These are phyloP conservation scores for Lasiosphaeris hirsuta DNA, from an alignment of 495 filamentous ascomycete species.

Conservation along the genomic window DNA sequence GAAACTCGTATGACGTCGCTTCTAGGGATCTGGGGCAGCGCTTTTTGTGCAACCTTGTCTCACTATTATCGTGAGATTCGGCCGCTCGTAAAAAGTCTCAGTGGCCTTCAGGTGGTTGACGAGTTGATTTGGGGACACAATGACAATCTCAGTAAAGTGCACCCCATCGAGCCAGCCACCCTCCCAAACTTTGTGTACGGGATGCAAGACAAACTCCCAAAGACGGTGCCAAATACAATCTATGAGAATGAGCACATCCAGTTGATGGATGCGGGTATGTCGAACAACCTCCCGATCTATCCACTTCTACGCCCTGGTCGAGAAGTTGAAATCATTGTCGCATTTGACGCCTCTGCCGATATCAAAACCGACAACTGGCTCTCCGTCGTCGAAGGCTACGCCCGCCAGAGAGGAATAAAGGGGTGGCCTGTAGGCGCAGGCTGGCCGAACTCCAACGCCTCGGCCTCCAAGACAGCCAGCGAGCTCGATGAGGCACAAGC, in stretches of 20 bases:
- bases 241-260: constrained; percentile 67
- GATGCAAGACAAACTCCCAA: constrained; percentile 69
- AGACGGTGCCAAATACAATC: constrained; percentile 70
- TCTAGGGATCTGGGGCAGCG: constrained; percentile 90
- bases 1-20: constrained; percentile 77
- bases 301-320: constrained; percentile 84
- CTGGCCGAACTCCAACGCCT: constrained; percentile 67
- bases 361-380: constrained; percentile 69
- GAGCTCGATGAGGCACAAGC: constrained; percentile 68
- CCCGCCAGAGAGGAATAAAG: constrained; percentile 78
- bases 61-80: constrained; percentile 95
- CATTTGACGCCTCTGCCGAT: constrained; percentile 40
- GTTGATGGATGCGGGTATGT: constrained; percentile 97
- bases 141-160: constrained; percentile 79
- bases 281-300: constrained; percentile 94
- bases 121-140: constrained; percentile 78
- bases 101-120: constrained; percentile 75
- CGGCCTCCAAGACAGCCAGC: constrained; percentile 52
- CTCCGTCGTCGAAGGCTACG: constrained; percentile 87
- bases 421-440: constrained; percentile 91
- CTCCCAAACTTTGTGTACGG: constrained; percentile 85
- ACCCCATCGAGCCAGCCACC: constrained; percentile 84
- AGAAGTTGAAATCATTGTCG: constrained; percentile 83
- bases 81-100: constrained; percentile 68
- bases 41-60: constrained; percentile 90